Conservation (phyloP, 1,284 basidiomycete genomes). For the Trichosporon ovoides region DNA sequence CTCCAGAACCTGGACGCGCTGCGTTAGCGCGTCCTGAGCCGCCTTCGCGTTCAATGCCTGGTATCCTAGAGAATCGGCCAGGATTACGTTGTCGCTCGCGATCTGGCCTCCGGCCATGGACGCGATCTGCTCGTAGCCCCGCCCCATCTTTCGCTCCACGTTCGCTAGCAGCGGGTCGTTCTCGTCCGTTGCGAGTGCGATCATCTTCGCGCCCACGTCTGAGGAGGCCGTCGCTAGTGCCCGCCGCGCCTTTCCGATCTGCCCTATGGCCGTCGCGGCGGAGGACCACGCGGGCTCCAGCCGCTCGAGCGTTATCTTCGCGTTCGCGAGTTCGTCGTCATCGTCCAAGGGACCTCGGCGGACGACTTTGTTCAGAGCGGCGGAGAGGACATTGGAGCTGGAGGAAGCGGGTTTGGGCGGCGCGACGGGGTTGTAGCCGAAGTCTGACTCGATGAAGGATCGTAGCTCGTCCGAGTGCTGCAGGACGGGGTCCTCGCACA, state of each 20-base stretch:
- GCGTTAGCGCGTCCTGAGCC: constrained; percentile 74
- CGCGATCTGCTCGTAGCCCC: constrained; percentile 74
- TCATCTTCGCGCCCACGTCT: constrained; percentile 81
- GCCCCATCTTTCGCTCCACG: constrained; percentile 73
- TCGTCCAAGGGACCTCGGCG: constrained; percentile 48
- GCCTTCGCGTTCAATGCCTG: constrained; percentile 90
- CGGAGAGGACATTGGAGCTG: constrained; percentile 37
- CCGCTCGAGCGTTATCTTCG: constrained; percentile 83
- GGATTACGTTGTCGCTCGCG: constrained; percentile 82
- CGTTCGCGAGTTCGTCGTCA: constrained; percentile 66
- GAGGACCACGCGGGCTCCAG: constrained; percentile 84
- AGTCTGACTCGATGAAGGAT: constrained; percentile 89
- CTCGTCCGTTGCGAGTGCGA: constrained; percentile 82
- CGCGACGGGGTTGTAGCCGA: constrained; percentile 62
- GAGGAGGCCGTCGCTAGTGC: constrained; percentile 66
- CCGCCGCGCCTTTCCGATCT: constrained; percentile 72
- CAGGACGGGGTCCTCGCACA: constrained; percentile 82
- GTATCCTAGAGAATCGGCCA: constrained; percentile 87
- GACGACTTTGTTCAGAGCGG: constrained; percentile 45
- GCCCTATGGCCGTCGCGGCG: constrained; percentile 78
- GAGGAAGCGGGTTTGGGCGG: constrained; percentile 48
- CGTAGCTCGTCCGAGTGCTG: constrained; percentile 82
- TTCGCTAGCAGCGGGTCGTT: constrained; percentile 71
- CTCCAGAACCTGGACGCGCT: constrained; percentile 80
- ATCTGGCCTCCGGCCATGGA: constrained; percentile 75